Percentiles rank a stretch among this genome's conserved stretches.
These are phyloP conservation scores for Gossypium mustelinum DNA, from an alignment of 345 rosid genomes.

Conservation along the genomic window DNA sequence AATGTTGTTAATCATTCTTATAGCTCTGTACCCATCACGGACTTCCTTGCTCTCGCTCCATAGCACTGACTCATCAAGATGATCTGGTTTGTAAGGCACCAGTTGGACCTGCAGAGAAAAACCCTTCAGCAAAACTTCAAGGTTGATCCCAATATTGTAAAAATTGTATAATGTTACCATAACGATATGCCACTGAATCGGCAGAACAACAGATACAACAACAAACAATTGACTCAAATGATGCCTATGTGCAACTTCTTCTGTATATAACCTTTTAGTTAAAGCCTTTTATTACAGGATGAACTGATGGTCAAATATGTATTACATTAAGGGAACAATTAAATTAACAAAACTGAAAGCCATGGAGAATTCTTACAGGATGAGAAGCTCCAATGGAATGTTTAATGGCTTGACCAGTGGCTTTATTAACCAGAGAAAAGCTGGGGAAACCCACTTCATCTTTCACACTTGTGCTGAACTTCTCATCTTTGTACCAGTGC, in stretches of 20 bases:
- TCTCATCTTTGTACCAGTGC: conserved; percentile 94
- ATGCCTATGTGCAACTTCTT: neutral
- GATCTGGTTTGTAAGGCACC: conserved; percentile 52
- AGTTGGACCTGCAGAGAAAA: conserved; percentile 54
- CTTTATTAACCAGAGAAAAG: conserved; percentile 84
- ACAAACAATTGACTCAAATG: neutral
- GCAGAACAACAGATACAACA: neutral
- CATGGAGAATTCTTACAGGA: conserved; percentile 53
- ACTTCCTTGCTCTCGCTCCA: conserved; percentile 67
- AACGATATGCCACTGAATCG: neutral
- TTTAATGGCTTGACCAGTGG: conserved; percentile 78
- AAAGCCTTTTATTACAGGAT: neutral
- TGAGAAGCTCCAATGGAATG: conserved; percentile 71
- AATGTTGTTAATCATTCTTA: conserved; percentile 77
- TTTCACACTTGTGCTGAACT: conserved; percentile 70
- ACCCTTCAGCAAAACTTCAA: neutral
- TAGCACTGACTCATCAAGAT: conserved; percentile 57
- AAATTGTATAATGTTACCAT: neutral
- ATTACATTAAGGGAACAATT: too few species aligned
- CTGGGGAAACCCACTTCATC: conserved; percentile 74
- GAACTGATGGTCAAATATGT: neutral
- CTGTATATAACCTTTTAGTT: neutral
- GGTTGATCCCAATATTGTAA: neutral
- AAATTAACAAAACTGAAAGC: neutral
- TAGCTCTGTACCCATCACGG: conserved; percentile 32